Base-by-base conservation (phyloP, 192 early-diverging fungal genomes). In the Linnemannia zychae region DNA sequence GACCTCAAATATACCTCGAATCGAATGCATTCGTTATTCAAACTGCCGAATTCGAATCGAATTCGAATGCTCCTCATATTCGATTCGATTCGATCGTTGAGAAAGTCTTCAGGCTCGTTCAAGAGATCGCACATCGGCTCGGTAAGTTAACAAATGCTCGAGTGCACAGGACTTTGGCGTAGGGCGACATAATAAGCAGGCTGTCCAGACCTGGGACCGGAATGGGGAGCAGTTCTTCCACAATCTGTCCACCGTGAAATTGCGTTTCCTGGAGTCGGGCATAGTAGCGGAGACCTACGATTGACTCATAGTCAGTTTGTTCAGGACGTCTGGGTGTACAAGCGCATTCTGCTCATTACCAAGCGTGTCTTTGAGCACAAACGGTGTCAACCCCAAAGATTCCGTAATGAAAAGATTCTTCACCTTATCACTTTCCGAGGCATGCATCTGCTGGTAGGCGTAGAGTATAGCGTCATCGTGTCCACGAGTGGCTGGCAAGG, bases 161-260 rank as follows among this genome's bases (percentile, higher is more conserved):
- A 34, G 66, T 67, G 20, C 31, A 46, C 47, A 78, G 53, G 47
- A 74, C 60, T 34, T 24, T 67, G 17, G 67, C 22, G 34, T 66
- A 82, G 34, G 67, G 74, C 11, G 80, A 72, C 34, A 48, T 49
- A 33, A 53, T 53, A 57, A 83, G 37, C 33, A 83, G 31, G 48
- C 38, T 72, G 22, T 71, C 71, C 46, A 74, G 50, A 37, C 67
- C 71, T 18, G 81, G 5, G 47, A 22, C n/a, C 28, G 72, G 36
- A 28, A 34, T 68, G 18, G 73, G 3, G 73, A 36, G 79, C 72
- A 70, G 33, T 40, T 74, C 48, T 70, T 50, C 60, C 80, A 81
- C 50, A 44, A 9, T 34, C 28, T 31, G 52, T 68, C 71, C 17
- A 24, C 47, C 44, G 24, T 33, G 9, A 50, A 48, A 28, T 50